Base-by-base conservation (phyloP, 2,329 filamentous ascomycete species). In the Aureobasidium sp. region DNA sequence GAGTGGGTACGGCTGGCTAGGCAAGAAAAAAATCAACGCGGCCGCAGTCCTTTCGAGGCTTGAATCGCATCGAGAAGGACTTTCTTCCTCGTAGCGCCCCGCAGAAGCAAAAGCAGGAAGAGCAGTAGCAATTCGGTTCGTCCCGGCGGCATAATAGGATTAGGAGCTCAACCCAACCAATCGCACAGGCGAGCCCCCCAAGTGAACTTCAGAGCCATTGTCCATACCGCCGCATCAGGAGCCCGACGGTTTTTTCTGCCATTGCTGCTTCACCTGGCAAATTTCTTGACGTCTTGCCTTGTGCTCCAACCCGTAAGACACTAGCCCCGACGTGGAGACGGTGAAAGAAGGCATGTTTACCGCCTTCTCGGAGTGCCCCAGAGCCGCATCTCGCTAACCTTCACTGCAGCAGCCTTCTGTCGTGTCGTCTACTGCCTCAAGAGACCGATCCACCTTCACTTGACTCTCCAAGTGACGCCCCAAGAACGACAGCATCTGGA, bases 261-360 rank as follows among this genome's bases (percentile, higher is more conserved):
- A 49, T 51, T 51, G 45, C 45, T 36, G 57, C 34, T 36, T 45
- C 29, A 42, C 31, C 57, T 60, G 57, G 15, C 15, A 5, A 48
- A 6, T 42, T 48, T 12, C 11, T 25, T 42, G 29, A 45, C 25
- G 42, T n/a, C 29, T 31, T 42, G 20, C 45, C 57, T 51, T 31
- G n/a, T 31, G 22, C 31, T 20, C 34, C 45, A 41, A 31, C 31
- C 44, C 25, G 12, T 34, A 60, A 25, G 45, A 49, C 20, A 60
- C 36, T 34, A 41, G 57, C n/a, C 27, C 31, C 25, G 57, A 59
- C 44, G 36, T 57, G 53, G 20, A 42, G 44, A 60, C 29, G 31
- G 57, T 60, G 57, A 60, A 45, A 47, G 44, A 49, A 60, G 57
- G 57, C 57, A 60, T 60, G 57, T 60, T 60, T 60, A 60, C 57